Base-by-base conservation (phyloP, 2,329 filamentous ascomycete genomes). In the Aspergillus texensis region DNA sequence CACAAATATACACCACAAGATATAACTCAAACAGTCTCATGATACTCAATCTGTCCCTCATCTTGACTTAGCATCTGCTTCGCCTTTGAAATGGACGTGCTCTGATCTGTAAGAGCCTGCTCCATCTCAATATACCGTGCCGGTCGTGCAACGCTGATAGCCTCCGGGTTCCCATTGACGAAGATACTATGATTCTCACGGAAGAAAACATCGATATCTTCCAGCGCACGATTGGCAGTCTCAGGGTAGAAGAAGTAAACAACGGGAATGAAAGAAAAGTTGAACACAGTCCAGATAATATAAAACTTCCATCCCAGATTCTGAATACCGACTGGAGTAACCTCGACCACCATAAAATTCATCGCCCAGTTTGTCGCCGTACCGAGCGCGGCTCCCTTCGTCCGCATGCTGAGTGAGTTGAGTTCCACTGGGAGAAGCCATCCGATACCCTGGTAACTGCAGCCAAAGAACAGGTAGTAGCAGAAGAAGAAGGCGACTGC, bases 401-500 rank as follows among this genome's bases (percentile, higher is more conserved):
- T 75, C 24, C 76, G 71, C 71, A 75, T 75, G 4, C 69, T 70
- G 14, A 77, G 69, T 3, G 75, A 74, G 65, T 77, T 77, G 43
- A 78, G 71, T 57, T 78, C 74, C 1, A 72, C 75, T 0, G 74
- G 74, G 28, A 75, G 76, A 1, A 79, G 70, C 78, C 77, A 79
- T 6, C 76, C 76, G 8, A 79, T 72, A 34, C 78, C 78, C 54
- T 78, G 72, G 36, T 79, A 74, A 16, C 76, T 78, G 67, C 78
- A 74, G 0, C 75, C 78, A 61, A 80, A 80, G 50, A 71, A 72
- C 1, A 78, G 73, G 59, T 79, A 80, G 65, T 79, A 80, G 6
- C 74, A 32, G 59, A 77, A 77, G 69, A 81, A 80, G 70, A 83
- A 83, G 0, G 81, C 80, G 2, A 83, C 81, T 5, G 81, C 78